Base-by-base conservation (phyloP, 2,329 filamentous ascomycete species). In the Penicillium griseofulvum region DNA sequence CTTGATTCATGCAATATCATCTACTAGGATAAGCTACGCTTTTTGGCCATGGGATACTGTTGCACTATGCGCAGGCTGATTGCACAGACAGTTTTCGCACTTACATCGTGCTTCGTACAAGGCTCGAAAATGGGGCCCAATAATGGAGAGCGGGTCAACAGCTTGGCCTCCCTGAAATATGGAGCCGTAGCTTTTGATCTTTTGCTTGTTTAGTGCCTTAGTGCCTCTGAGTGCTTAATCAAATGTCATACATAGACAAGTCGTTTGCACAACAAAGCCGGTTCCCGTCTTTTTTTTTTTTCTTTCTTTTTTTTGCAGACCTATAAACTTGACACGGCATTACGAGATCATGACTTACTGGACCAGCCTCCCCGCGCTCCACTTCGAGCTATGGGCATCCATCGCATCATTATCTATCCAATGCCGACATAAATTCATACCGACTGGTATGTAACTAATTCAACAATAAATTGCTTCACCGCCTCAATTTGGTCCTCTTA, bases 401-500 rank as follows among this genome's bases (percentile, higher is more conserved):
- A 37, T 47, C 22, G 33, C 22, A 17, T n/a, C 16, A n/a, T 6
- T 6, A 47, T 37, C 45, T 47, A 36, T 47, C 33, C 16, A 47
- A 47, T 47, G 33, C 33, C 9, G 22, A 37, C 34, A 47, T 47
- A n/a, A 47, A 47, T 17, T 37, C 5, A 24, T 47, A 36, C 17
- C 45, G 45, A 22, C 33, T 47, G 45, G 24, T 22, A 17, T 47
- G 33, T 37, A 29, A 9, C 9, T 1, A 29, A 10, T 49, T 67
- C 11, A 38, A 38, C 12, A 43, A 58, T 7, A 28, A n/a, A 9
- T 53, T 49, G 9, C 43, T n/a, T n/a, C 58, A 75, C 12, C 65
- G 65, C 24, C 60, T 76, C 17, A 52, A 68, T 28, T 68, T 72
- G 14, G 69, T 76, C 4, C 78, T 75, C 45, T 54, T 79, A 7